These are phyloP conservation scores for Cajanus cajan DNA, from an alignment of 306 rosid genomes.

Conservation along the genomic window DNA sequence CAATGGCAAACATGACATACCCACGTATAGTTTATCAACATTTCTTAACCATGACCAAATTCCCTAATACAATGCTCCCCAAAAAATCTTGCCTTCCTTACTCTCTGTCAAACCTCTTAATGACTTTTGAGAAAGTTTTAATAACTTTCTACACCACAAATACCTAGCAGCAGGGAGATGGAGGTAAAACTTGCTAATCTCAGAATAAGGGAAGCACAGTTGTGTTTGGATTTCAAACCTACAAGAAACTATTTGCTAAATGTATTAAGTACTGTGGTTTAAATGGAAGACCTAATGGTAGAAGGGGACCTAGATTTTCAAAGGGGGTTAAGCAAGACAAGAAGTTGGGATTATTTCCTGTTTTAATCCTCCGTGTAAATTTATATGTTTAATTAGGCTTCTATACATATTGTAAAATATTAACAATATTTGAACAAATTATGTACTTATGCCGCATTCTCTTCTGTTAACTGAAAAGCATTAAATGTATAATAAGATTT, in stretches of 20 bases:
- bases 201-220: neutral
- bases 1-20: neutral
- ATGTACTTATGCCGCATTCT: neutral
- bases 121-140: neutral
- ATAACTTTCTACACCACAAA: neutral
- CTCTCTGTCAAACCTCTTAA: neutral
- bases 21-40: neutral
- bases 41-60: neutral
- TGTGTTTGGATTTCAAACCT: neutral
- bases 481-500: conserved; percentile 9
- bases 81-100: neutral
- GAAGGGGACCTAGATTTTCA: neutral
- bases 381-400: neutral
- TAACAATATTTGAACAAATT: neutral
- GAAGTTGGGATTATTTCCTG: neutral
- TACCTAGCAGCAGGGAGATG: neutral
- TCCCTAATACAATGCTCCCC: neutral
- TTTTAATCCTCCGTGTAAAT: neutral
- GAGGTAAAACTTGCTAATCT: neutral
- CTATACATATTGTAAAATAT: neutral
- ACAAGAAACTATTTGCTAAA: neutral
- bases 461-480: conserved; percentile 4
- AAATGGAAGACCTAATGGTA: neutral
- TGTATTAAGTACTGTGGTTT: neutral
- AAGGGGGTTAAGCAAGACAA: neutral